Conservation (phyloP, 1,284 basidiomycete genomes). For the Earliella scabrosa region DNA sequence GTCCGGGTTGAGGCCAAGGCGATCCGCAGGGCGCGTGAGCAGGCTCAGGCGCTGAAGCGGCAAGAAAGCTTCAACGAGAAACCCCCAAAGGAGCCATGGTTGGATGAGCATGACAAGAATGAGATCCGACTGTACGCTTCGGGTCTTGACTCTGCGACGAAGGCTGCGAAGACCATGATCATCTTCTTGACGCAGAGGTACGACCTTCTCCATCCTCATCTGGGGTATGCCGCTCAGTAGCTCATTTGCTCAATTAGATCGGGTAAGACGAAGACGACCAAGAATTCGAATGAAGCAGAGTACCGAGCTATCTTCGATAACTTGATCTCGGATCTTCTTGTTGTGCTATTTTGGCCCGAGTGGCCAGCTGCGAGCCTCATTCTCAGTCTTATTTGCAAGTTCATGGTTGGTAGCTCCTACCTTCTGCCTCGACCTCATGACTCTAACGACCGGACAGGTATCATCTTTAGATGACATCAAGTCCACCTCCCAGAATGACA, state of each 20-base stretch:
- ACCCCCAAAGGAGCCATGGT: slow-evolving; percentile 46
- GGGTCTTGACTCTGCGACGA: slow-evolving; percentile 80
- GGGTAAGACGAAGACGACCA: slow-evolving; percentile 82
- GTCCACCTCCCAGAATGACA: slow-evolving; percentile 63
- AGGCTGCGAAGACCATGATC: slow-evolving; percentile 84
- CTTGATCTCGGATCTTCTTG: slow-evolving; percentile 87
- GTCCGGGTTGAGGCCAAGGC: slow-evolving; percentile 65
- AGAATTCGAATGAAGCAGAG: slow-evolving; percentile 88
- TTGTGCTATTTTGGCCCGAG: slow-evolving; percentile 91
- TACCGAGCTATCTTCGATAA: slow-evolving; percentile 92
- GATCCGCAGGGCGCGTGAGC: slow-evolving; percentile 65
- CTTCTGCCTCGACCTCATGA: neutral
- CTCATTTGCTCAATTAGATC: too few relatives aligned
- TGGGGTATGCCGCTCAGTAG: neutral
- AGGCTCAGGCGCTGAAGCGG: slow-evolving; percentile 59
- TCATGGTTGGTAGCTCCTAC: slow-evolving; percentile 64
- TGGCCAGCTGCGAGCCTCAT: slow-evolving; percentile 93
- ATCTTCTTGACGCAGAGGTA: slow-evolving; percentile 80
- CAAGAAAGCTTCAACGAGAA: slow-evolving; percentile 60
- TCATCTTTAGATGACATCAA: slow-evolving; percentile 83
- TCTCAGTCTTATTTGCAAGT: slow-evolving; percentile 76
- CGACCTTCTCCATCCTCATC: neutral
- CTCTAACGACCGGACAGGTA: slow-evolving; percentile 48
- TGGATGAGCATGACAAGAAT: slow-evolving; percentile 72
- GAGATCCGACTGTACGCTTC: slow-evolving; percentile 70